Evolutionary conservation across 2,329 filamentous ascomycete species (phyloP).

Genomic region (Penicillium aurantiogriseum): DNA sequence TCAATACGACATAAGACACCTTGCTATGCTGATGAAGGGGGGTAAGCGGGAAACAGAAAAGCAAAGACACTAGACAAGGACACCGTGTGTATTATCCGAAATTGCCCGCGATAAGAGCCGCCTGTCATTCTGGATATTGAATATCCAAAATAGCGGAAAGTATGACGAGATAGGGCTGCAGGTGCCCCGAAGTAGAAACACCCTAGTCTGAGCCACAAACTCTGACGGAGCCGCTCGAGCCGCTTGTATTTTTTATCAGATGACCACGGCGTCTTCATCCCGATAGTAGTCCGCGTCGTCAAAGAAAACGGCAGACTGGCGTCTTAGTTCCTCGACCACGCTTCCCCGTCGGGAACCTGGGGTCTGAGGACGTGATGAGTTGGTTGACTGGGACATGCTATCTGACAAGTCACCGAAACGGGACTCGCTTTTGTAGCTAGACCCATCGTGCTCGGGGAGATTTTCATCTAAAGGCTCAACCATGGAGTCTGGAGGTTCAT

Average conservation of each 20-base stretch:
- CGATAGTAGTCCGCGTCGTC: slow-evolving; percentile 41
- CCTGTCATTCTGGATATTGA: slow-evolving; percentile 17
- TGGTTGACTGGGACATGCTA: slow-evolving; percentile 23
- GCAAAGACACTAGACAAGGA: not conserved
- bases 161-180: slow-evolving; percentile 19
- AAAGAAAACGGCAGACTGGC: slow-evolving; percentile 50
- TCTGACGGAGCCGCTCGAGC: slow-evolving; percentile 15
- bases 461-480: slow-evolving; percentile 29
- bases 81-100: not conserved
- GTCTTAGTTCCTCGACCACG: slow-evolving; percentile 45
- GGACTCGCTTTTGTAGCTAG: slow-evolving; percentile 23
- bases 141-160: slow-evolving; percentile 7
- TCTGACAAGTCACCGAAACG: slow-evolving; percentile 24
- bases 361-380: slow-evolving; percentile 24
- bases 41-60: not conserved
- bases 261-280: slow-evolving; percentile 26
- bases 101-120: slow-evolving; percentile 14
- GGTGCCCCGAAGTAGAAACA: slow-evolving; percentile 15
- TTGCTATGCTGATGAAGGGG: slow-evolving; percentile 7
- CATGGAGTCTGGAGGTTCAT: slow-evolving; percentile 21
- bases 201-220: slow-evolving; percentile 11
- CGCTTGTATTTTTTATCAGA: slow-evolving; percentile 17
- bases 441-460: slow-evolving; percentile 26
- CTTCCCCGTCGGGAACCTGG: slow-evolving; percentile 26
- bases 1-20: slow-evolving; percentile 3